phyloP scores from a whole-genome alignment of 805 yeast species.

The Yarrowia bubula region DNA sequence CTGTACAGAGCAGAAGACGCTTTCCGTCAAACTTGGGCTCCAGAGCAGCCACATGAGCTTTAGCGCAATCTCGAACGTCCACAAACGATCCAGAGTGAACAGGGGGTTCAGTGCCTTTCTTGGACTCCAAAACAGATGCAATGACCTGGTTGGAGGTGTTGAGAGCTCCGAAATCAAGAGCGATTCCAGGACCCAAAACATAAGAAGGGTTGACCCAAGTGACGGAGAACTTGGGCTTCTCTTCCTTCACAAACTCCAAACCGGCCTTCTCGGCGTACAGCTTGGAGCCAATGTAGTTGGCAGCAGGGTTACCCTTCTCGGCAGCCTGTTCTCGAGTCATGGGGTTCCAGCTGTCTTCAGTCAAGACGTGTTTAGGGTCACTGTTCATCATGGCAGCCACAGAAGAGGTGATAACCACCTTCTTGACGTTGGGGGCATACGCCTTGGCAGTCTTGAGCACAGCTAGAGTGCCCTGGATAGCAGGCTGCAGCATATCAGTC shows the following conservation, averaged over 20 bases:
- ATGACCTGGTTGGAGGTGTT: conserved; percentile 39
- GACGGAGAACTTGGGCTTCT: conserved; percentile 34
- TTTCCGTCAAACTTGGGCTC: conserved; percentile 34
- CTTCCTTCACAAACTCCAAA: conserved; percentile 47
- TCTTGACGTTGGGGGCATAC: conserved; percentile 38
- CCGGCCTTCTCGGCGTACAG: conserved; percentile 56
- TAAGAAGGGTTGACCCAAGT: conserved; percentile 38
- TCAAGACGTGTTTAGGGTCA: conserved; percentile 32
- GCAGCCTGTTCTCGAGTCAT: conserved; percentile 36
- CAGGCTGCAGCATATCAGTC: conserved; percentile 47
- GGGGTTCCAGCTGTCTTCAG: conserved; percentile 43
- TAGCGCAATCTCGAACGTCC: conserved; percentile 64
- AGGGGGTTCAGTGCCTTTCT: conserved; percentile 29
- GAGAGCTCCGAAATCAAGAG: conserved; percentile 35
- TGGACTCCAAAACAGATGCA: not conserved
- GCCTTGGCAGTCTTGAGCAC: conserved; percentile 43
- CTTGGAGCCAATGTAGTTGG: conserved; percentile 45
- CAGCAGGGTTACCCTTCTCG: not conserved
- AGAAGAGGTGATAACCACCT: conserved; percentile 52
- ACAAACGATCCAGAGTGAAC: conserved; percentile 32
- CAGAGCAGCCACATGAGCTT: conserved; percentile 53
- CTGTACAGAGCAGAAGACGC: conserved; percentile 32
- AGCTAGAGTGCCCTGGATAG: conserved; percentile 48
- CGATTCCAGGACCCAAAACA: conserved; percentile 39
- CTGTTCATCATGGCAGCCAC: conserved; percentile 47